Base-by-base conservation (phyloP, 1,284 basidiomycete species). In the Agaricales sp. region DNA sequence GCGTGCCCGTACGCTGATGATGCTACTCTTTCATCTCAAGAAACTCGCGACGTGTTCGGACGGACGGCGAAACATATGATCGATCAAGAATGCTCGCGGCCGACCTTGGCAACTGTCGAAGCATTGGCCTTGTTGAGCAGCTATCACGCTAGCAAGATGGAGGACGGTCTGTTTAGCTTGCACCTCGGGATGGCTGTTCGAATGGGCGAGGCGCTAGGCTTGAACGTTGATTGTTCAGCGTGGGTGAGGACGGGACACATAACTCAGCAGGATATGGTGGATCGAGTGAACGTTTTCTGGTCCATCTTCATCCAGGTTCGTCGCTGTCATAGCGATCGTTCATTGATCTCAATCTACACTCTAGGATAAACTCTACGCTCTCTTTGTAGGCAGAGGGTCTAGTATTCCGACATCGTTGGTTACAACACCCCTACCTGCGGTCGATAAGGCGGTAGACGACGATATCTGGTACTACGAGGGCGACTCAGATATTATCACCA, bases 1-100 rank as follows among this genome's bases (percentile, higher is more conserved):
- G 80, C 75, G 1, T 65, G 75, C 0, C 73, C 75, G 0, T 82
- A 77, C 56, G 73, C 78, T 2, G 75, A 81, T 47, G 72, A 82
- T 41, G 73, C 74, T 1, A 56, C 61, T 18, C 65, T 81, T 30
- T 66, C 71, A 4, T 68, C 73, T 39, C 59, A 67, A 14, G 65
- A 67, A 26, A 67, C 72, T 0, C 67, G 81, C 2, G 61, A 66
- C 37, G 61, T 64, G 19, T 83, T 78, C 55, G 77, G 77, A 4
- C 59, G 67, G 3, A 67, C 70, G 49, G 81, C 80, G 0, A 78
- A 78, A 61, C 67, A 65, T 13, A 71, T 67, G 53, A 64, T 84
- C 35, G 77, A 82, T 48, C 60, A 60, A 0, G 82, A 85, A 58
- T 78, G 75, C 53, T 67, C 71, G 51, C 67, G 70, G 45, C 81